Evolutionary conservation across 805 yeast genomes (phyloP).

Genomic region (Debaryomyces castellii): DNA sequence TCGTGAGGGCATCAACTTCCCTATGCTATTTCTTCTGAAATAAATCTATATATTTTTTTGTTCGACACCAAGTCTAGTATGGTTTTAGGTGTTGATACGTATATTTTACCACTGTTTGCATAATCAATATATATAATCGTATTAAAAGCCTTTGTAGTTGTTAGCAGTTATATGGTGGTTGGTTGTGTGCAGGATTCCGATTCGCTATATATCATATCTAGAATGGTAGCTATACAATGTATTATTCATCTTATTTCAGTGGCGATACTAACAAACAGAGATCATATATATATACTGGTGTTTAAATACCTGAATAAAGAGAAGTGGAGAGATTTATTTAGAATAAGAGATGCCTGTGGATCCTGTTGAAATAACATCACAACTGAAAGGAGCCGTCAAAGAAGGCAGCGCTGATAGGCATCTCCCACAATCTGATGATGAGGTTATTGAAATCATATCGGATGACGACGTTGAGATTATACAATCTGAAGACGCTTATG

Average conservation of each 20-base stretch:
- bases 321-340: background rate
- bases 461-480: constrained; percentile 18
- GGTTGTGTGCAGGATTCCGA: background rate
- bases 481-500: constrained; percentile 12
- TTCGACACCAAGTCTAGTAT: background rate
- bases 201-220: background rate
- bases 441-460: constrained; percentile 13
- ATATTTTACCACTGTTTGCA: constrained; percentile 1
- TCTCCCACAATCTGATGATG: constrained; percentile 4
- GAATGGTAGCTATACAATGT: background rate
- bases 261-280: background rate
- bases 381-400: background rate
- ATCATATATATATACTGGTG: background rate
- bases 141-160: background rate
- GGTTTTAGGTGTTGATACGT: background rate
- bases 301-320: background rate
- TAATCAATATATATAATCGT: background rate
- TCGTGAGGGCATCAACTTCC: background rate
- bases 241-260: background rate
- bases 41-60: background rate
- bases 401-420: background rate
- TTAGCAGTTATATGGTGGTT: background rate
- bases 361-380: background rate
- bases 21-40: background rate
- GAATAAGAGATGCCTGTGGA: background rate